Evolutionary conservation across 2,329 filamentous ascomycete species (phyloP).

Genomic region (Pseudovirgaria hyperparasitica): DNA sequence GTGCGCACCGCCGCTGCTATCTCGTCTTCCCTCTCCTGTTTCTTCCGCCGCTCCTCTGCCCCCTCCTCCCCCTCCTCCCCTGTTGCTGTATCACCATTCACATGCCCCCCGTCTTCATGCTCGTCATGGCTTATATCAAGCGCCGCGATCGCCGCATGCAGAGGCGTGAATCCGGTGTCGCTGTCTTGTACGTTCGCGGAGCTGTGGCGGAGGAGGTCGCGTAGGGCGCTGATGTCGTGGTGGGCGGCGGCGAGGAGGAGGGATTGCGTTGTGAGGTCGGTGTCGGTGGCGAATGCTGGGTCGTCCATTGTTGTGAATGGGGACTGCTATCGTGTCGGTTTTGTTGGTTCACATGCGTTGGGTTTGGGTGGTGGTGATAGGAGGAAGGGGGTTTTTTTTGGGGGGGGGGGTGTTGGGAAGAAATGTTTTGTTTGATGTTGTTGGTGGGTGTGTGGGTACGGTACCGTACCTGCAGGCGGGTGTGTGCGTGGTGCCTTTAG

Average conservation of each 20-base stretch:
- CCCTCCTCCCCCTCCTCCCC: constrained; percentile 12
- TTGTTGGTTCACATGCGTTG: too few species aligned
- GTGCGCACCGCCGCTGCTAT: constrained; percentile 50
- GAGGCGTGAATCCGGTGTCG: constrained; percentile 71
- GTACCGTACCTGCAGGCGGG: too few species aligned
- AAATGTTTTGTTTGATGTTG: too few species aligned
- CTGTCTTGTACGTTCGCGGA: constrained; percentile 69
- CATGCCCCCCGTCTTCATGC: constrained; percentile 14
- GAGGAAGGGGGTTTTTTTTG: too few species aligned
- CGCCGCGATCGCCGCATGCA: constrained; percentile 77
- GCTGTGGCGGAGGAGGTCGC: constrained; percentile 51
- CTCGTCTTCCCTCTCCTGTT: constrained; percentile 13
- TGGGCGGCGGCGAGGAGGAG: constrained; percentile 54
- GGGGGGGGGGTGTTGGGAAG: too few species aligned
- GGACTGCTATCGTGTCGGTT: too few species aligned
- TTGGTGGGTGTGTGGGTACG: too few species aligned
- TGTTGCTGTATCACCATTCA: constrained; percentile 10
- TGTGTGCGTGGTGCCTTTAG: too few species aligned
- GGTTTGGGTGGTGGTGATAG: too few species aligned
- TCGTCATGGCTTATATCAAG: constrained; percentile 32
- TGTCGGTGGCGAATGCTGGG: constrained; percentile 22
- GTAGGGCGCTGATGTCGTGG: constrained; percentile 55
- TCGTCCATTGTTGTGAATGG: too few species aligned
- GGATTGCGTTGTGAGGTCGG: constrained; percentile 38
- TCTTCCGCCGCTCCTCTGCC: constrained; percentile 19